These are phyloP conservation scores for Aphanomyces astaci DNA, from an alignment of 352 stramenopile genomes.

Conservation along the genomic window DNA sequence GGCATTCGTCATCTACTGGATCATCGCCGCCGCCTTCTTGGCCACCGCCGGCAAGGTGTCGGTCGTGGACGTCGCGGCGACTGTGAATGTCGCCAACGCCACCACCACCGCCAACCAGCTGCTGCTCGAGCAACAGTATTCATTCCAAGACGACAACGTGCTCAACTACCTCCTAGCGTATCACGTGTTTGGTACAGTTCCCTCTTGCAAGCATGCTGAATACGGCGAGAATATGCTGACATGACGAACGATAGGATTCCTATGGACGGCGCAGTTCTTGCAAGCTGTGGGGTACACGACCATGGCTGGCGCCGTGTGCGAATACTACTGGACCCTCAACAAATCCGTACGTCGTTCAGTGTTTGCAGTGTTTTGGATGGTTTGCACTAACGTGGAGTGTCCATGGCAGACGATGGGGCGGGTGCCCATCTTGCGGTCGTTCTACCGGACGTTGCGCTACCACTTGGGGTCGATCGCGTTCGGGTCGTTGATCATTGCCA, in stretches of 20 bases:
- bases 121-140: constrained; percentile 27
- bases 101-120: too few species aligned
- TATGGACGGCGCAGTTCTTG: constrained; percentile 86
- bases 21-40: constrained; percentile 70
- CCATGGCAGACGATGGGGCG: constrained; percentile 21
- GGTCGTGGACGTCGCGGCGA: constrained; percentile 26
- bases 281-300: constrained; percentile 62
- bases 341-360: constrained; percentile 46
- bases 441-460: constrained; percentile 60
- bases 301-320: constrained; percentile 68
- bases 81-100: constrained; percentile 16
- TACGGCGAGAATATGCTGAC: constrained; percentile 26
- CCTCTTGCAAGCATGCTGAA: too few species aligned
- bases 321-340: constrained; percentile 84
- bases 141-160: constrained; percentile 49
- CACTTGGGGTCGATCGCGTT: constrained; percentile 84
- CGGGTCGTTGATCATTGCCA: constrained; percentile 76
- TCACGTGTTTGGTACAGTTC: constrained; percentile 51
- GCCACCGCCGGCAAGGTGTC: constrained; percentile 52
- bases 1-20: constrained; percentile 63
- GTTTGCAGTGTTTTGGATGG: constrained; percentile 21
- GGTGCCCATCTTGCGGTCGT: constrained; percentile 44
- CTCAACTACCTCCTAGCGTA: constrained; percentile 78
- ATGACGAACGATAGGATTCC: constrained; percentile 30
- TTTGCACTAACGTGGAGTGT: constrained; percentile 14